Evolutionary conservation across 192 early-diverging fungal species (phyloP).

Genomic region (Backusella australiensis): DNA sequence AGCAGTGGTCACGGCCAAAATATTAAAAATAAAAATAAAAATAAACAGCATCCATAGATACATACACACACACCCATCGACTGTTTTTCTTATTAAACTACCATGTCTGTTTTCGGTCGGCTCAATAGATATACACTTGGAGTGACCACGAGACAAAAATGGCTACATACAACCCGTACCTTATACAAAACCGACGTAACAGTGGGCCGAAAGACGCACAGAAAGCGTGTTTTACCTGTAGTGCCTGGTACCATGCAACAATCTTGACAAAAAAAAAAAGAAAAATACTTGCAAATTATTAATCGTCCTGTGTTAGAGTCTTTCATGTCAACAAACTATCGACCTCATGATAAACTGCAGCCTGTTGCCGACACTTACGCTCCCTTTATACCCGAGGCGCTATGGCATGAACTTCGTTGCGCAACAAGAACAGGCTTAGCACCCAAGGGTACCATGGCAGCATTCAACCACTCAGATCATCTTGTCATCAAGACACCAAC

Average conservation of each 20-base stretch:
- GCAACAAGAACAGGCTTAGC: constrained; percentile 18
- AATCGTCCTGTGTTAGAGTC: constrained; percentile 14
- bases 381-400: constrained; percentile 9
- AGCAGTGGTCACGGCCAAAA: background rate
- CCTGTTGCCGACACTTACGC: background rate
- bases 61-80: background rate
- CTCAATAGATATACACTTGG: background rate
- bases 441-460: constrained; percentile 5
- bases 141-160: background rate
- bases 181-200: background rate
- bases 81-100: background rate
- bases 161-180: background rate
- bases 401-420: constrained; percentile 21
- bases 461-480: constrained; percentile 33
- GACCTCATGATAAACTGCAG: background rate
- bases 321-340: constrained; percentile 13
- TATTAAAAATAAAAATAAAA: background rate
- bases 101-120: background rate
- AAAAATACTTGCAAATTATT: background rate
- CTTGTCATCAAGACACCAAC: constrained; percentile 38
- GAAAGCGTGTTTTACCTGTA: constrained; percentile 1
- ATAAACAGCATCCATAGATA: background rate
- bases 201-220: background rate
- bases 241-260: constrained; percentile 9
- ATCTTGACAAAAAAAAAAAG: background rate